Evolutionary conservation across 1,139 yeast genomes (phyloP).

Genomic region (Diutina mesorugosa): DNA sequence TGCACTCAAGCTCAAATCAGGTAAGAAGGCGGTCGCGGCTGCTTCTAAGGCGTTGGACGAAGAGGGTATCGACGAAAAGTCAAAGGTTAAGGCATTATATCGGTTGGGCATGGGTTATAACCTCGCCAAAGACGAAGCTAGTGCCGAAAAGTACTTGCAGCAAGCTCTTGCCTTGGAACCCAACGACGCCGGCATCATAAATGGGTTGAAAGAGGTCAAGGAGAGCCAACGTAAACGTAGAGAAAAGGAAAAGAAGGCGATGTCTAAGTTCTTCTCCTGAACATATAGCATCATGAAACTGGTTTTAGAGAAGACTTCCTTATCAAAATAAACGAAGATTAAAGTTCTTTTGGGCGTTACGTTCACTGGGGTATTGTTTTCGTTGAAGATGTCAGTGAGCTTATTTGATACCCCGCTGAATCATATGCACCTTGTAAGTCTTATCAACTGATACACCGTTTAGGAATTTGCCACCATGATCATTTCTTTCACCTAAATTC

Average conservation of each 20-base stretch:
- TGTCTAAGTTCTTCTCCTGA: slow-evolving; percentile 59
- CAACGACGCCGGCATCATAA: slow-evolving; percentile 58
- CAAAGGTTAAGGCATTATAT: slow-evolving; percentile 74
- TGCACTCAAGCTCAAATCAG: slow-evolving; percentile 51
- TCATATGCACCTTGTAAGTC: background rate
- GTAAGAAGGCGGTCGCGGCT: slow-evolving; percentile 42
- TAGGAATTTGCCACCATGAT: background rate
- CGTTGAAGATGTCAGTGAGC: too few species aligned
- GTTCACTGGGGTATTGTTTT: too few species aligned
- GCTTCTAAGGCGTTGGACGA: slow-evolving; percentile 57
- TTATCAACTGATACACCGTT: background rate
- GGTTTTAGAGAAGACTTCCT: background rate
- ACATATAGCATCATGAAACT: background rate
- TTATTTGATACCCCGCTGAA: background rate
- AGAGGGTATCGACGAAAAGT: slow-evolving; percentile 49
- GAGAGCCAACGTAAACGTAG: slow-evolving; percentile 36
- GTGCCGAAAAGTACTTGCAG: slow-evolving; percentile 54
- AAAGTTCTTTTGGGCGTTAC: too few species aligned
- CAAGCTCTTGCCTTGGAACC: slow-evolving; percentile 59
- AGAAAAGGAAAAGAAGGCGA: slow-evolving; percentile 71
- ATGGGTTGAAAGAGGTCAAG: slow-evolving; percentile 55
- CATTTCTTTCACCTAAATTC: too few species aligned
- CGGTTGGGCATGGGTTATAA: slow-evolving; percentile 73
- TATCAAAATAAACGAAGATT: background rate
- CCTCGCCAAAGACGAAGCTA: slow-evolving; percentile 53